A percentile compares a stretch with the other conserved stretches of the same genome.
Evolutionary conservation across 805 yeast genomes (phyloP).

Genomic region (Pichia kluyveri): DNA sequence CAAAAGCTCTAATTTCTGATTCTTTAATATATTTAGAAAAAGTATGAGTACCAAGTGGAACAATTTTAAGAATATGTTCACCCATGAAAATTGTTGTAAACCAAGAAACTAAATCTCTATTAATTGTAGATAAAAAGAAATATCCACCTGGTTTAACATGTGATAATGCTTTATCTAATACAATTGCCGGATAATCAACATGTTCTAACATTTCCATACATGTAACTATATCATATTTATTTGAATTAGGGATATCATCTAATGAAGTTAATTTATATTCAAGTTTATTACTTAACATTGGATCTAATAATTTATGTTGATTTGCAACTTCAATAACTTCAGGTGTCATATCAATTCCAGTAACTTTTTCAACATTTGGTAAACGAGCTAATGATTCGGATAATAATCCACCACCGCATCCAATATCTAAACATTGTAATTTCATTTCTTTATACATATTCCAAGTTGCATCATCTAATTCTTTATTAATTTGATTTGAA

Average conservation of each 20-base stretch:
- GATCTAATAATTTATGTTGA: conserved; percentile 59
- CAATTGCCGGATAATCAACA: conserved; percentile 74
- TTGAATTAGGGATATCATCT: conserved; percentile 41
- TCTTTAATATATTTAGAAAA: conserved; percentile 78
- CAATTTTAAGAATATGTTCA: conserved; percentile 69
- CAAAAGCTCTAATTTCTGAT: conserved; percentile 60
- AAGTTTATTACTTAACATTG: conserved; percentile 40
- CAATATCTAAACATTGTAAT: conserved; percentile 69
- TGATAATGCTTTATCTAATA: conserved; percentile 57
- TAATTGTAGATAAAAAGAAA: conserved; percentile 83
- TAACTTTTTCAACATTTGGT: conserved; percentile 50
- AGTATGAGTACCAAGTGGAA: conserved; percentile 90
- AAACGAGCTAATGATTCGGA: conserved; percentile 81
- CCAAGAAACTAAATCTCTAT: conserved; percentile 80
- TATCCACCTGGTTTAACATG: conserved; percentile 76
- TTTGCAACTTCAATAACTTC: conserved; percentile 79
- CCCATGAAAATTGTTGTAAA: conserved; percentile 89
- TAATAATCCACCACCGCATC: conserved; percentile 97
- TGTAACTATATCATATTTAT: conserved; percentile 67
- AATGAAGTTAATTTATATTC: conserved; percentile 52
- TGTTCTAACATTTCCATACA: conserved; percentile 95
- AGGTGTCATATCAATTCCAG: conserved; percentile 77
- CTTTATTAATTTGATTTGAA: conserved; percentile 35
- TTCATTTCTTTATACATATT: conserved; percentile 28
- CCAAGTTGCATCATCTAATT: conserved; percentile 40